Percentiles rank a stretch among this genome's conserved stretches.
Evolutionary conservation across 192 early-diverging fungal genomes (phyloP).

Genomic region (Radiomyces spectabilis): DNA sequence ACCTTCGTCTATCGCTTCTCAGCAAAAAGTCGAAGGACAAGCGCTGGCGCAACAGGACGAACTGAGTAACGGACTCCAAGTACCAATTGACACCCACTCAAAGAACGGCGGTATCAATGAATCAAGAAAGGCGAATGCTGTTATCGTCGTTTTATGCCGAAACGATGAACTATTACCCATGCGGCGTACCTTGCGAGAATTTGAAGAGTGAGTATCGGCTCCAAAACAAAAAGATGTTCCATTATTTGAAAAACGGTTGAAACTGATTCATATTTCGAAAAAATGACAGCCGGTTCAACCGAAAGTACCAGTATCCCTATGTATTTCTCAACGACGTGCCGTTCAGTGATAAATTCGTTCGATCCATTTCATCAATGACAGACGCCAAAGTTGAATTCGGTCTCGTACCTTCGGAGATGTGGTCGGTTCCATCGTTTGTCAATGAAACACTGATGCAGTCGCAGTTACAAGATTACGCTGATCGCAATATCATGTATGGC

Average conservation of each 20-base stretch:
- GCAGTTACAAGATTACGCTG: constrained; percentile 47
- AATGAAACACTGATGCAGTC: constrained; percentile 53
- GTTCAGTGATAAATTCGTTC: constrained; percentile 57
- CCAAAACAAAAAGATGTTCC: background rate
- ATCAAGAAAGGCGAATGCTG: constrained; percentile 32
- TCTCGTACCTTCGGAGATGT: constrained; percentile 59
- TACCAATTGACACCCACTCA: too few species aligned
- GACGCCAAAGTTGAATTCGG: constrained; percentile 56
- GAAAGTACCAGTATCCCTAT: constrained; percentile 65
- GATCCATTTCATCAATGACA: constrained; percentile 32
- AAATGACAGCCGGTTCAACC: constrained; percentile 53
- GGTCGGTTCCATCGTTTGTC: constrained; percentile 69
- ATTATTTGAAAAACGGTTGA: background rate
- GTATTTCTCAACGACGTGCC: constrained; percentile 71
- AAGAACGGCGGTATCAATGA: too few species aligned
- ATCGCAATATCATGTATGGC: constrained; percentile 60
- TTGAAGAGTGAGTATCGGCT: constrained; percentile 43
- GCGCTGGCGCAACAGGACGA: background rate
- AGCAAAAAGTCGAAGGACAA: background rate
- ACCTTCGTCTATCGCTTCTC: too few species aligned
- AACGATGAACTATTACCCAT: constrained; percentile 64
- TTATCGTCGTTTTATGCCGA: constrained; percentile 63
- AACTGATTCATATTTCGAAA: background rate
- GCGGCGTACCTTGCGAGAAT: constrained; percentile 52
- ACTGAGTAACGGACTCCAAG: background rate